These are phyloP conservation scores for Sclerotiophoma versabilis DNA, from an alignment of 2,329 filamentous ascomycete species.

Conservation along the genomic window DNA sequence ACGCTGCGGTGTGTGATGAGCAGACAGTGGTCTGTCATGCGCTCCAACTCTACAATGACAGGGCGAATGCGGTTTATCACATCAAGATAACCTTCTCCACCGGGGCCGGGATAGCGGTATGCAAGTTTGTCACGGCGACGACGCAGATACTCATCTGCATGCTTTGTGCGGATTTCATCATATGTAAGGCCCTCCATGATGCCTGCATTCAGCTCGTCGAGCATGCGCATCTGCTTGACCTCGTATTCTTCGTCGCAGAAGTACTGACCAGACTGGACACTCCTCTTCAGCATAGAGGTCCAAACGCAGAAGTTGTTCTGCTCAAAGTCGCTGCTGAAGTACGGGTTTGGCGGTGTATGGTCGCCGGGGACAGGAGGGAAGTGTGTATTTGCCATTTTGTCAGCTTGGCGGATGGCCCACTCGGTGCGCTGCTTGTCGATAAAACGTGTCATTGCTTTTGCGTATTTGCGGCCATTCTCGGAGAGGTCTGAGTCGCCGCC, in stretches of 20 bases:
- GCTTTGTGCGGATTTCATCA: constrained; percentile 80
- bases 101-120: constrained; percentile 95
- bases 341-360: constrained; percentile 92
- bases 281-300: constrained; percentile 95
- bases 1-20: constrained; percentile 93
- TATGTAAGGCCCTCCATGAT: constrained; percentile 96
- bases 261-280: constrained; percentile 83
- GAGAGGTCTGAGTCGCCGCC: constrained; percentile 89
- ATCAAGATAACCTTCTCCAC: constrained; percentile 95
- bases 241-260: constrained; percentile 95
- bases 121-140: constrained; percentile 87
- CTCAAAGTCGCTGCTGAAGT: constrained; percentile 61
- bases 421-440: constrained; percentile 79
- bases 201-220: constrained; percentile 94
- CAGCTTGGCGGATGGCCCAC: constrained; percentile 84
- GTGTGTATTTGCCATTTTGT: constrained; percentile 75
- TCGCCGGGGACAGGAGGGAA: constrained; percentile 93
- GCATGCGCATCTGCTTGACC: constrained; percentile 96
- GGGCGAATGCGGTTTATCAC: constrained; percentile 94
- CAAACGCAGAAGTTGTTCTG: constrained; percentile 96
- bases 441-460: constrained; percentile 79
- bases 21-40: constrained; percentile 93
- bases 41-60: constrained; percentile 95
- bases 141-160: constrained; percentile 80
- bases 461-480: constrained; percentile 80